Evolutionary conservation across 2,329 filamentous ascomycete species (phyloP), one percentile per base, ranked within the genome.

Genomic region (Calonectria pteridis): DNA sequence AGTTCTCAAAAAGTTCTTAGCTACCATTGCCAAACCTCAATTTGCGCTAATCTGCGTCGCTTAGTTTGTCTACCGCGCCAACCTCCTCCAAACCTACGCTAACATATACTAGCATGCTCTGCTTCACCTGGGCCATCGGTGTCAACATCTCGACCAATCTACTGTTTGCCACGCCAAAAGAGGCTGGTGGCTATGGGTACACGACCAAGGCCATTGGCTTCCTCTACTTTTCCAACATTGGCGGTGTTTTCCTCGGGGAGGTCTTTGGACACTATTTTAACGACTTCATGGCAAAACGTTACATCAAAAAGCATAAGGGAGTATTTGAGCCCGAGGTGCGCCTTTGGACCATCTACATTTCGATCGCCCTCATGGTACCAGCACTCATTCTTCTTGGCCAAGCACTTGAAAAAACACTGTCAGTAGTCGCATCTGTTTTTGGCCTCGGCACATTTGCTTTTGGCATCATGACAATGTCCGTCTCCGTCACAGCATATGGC

Each of bases 191-290:
- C 4, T 90, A 90, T 78, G 84, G 85, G n/a, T 89, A 90, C 77
- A 86, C 86, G 0, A 83, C 86, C 0, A 85, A 85, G 69, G 84
- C 88, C 69, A 88, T 90, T 67, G 90, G 88, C 77, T 86, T 81
- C 82, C 90, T 91, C 79, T 91, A 92, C 81, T 91, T 92, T 78
- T 88, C 89, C 0, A 88, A 88, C 11, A 84, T 91, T 31, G 85
- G 90, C 2, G 90, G 86, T 5, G 86, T 87, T 1, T 79, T 90
- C 13, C 81, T 91, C 1, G 90, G 89, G 31, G 89, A 91, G 81
- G 67, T 88, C 0, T 79, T 83, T 4, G 90, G 90, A 18, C 90
- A 91, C 81, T 91, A 86, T 86, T 82, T 91, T 5, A 88, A 91
- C 80, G 90, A 91, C 76, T 74, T 83, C 2, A 79, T 90, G 23